phyloP scores from a whole-genome alignment of 495 filamentous ascomycete species.

The Bathelium albidoporum region DNA sequence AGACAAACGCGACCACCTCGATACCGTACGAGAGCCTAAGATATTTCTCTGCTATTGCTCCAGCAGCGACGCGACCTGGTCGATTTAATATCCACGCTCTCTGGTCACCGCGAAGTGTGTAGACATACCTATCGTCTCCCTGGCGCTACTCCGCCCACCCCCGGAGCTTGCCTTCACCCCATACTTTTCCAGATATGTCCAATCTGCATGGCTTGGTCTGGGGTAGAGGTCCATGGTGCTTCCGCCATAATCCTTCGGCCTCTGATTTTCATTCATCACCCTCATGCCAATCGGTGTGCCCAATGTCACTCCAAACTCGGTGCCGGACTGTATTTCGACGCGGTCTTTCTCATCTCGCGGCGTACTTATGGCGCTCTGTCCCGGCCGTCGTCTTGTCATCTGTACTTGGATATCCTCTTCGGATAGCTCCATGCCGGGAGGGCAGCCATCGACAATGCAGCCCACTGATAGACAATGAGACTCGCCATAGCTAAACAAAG shows the following conservation, averaged over 20 bases:
- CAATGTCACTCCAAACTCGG: conserved; percentile 83
- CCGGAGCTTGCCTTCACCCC: conserved; percentile 89
- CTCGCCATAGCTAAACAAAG: conserved; percentile 24
- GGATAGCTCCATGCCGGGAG: conserved; percentile 79
- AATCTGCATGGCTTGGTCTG: conserved; percentile 88
- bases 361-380: conserved; percentile 82
- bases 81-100: conserved; percentile 20
- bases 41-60: conserved; percentile 92
- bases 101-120: conserved; percentile 26
- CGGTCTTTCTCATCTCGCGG: conserved; percentile 87
- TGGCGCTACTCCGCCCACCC: conserved; percentile 81
- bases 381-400: conserved; percentile 82
- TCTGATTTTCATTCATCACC: conserved; percentile 85
- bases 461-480: conserved; percentile 33
- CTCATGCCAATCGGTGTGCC: conserved; percentile 86
- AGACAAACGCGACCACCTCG: conserved; percentile 85
- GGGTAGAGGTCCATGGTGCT: conserved; percentile 89
- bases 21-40: conserved; percentile 67
- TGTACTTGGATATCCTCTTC: conserved; percentile 91
- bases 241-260: conserved; percentile 86
- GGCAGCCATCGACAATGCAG: conserved; percentile 49
- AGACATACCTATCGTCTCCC: conserved; percentile 67
- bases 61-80: conserved; percentile 72
- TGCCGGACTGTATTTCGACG: conserved; percentile 89
- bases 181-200: conserved; percentile 95